Evolutionary conservation across 2,329 filamentous ascomycete species (phyloP).

Genomic region (Penicillium vulpinum): DNA sequence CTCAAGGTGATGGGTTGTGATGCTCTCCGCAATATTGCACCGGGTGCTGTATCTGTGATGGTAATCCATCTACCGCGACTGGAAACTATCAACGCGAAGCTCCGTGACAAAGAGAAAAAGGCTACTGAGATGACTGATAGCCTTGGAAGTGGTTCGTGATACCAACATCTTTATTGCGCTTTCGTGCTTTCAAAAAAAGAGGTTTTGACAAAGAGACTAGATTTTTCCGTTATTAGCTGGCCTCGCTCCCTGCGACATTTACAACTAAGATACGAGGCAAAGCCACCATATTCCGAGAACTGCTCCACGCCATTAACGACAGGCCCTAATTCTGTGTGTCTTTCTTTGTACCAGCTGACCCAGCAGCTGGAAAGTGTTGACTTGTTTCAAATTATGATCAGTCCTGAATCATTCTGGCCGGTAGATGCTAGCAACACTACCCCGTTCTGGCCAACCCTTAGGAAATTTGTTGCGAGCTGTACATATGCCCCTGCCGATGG

Average conservation of each 20-base stretch:
- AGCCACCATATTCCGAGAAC: too few species aligned
- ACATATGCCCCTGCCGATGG: not conserved
- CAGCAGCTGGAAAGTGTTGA: not conserved
- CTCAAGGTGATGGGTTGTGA: not conserved
- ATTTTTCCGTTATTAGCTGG: not conserved
- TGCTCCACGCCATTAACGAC: not conserved
- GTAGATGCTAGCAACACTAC: not conserved
- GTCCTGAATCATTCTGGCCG: conserved; percentile 1
- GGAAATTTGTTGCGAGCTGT: not conserved
- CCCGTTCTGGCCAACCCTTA: not conserved
- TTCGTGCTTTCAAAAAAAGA: not conserved
- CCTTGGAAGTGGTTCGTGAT: not conserved
- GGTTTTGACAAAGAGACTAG: not conserved
- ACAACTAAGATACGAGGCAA: not conserved
- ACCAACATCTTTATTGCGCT: fast-evolving
- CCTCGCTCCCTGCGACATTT: not conserved
- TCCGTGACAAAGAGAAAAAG: not conserved
- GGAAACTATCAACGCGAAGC: not conserved
- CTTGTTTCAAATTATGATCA: not conserved
- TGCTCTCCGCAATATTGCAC: not conserved
- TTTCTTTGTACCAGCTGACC: not conserved
- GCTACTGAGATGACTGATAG: not conserved
- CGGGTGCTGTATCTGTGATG: not conserved
- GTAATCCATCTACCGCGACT: not conserved
- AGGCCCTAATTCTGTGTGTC: not conserved